Evolutionary conservation across 2,329 filamentous ascomycete species (phyloP), one percentile per base, ranked within the genome.

Genomic region (Aspergillus alliaceus): DNA sequence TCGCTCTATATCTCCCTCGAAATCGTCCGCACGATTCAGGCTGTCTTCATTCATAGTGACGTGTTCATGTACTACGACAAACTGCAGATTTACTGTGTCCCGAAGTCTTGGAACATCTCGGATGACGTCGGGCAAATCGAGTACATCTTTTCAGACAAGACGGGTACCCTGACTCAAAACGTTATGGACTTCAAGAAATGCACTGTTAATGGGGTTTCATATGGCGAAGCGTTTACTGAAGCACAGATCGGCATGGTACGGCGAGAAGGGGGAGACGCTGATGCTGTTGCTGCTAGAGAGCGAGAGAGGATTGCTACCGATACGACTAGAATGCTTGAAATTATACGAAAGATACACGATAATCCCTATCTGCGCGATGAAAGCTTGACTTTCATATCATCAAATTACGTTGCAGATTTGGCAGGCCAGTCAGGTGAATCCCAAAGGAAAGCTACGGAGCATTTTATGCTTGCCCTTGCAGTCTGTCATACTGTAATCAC

Each of bases 151-250:
- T 97, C 91, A 0, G 91, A 96, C 80, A 96, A 96, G 77, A 96
- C 91, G 0, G 91, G 91, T 57, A 96, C 91, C 2, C 78, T 96
- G 62, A 96, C 91, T 0, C 91, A 96, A 69, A 96, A 96, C 72
- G 90, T 96, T 53, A 96, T 96, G 95, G 96, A 99, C 74, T 99
- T 98, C 84, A 99, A 98, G 76, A 99, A 99, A 76, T 92, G 90
- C 54, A 96, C 93, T 0, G 88, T 99, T 75, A 98, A 98, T 68
- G 93, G 93, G n/a, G 85, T 95, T 59, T 87, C 93, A 0, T 99
- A 99, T 65, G 95, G 96, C 60, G 95, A 99, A 77, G 95, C 95
- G 0, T 99, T 97, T 69, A 99, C 96, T 0, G 95, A 99, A 75
- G 95, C 95, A 0, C 91, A 96, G 74, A 90, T 93, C 51, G 95